These are phyloP conservation scores for Sugiyamaella boreocaroliniensis DNA, from an alignment of 805 yeast species.

Conservation along the genomic window DNA sequence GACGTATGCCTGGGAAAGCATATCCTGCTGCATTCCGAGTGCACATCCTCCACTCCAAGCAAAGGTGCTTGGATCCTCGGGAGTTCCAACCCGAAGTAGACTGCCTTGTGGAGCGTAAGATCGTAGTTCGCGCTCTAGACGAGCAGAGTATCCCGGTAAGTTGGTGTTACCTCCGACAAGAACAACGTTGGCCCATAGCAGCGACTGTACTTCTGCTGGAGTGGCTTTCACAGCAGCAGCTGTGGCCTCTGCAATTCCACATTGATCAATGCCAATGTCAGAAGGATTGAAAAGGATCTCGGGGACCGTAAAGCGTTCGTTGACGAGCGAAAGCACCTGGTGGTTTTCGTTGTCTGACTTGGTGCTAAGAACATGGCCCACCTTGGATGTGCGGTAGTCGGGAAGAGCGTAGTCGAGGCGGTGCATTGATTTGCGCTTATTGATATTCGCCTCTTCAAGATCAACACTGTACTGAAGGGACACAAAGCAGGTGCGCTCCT, in stretches of 20 bases:
- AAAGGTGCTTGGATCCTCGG: conserved; percentile 37
- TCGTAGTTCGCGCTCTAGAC: conserved; percentile 41
- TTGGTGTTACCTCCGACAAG: conserved; percentile 79
- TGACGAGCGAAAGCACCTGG: conserved; percentile 63
- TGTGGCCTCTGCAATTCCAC: conserved; percentile 68
- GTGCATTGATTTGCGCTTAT: conserved; percentile 27
- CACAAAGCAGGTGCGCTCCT: conserved; percentile 70
- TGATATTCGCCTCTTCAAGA: conserved; percentile 31
- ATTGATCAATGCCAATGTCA: conserved; percentile 65
- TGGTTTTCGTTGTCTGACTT: conserved; percentile 38
- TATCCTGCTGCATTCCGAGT: conserved; percentile 34
- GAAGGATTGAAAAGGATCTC: conserved; percentile 85
- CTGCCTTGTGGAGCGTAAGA: conserved; percentile 30
- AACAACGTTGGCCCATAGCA: conserved; percentile 71
- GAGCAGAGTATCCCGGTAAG: conserved; percentile 55
- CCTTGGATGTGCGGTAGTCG: conserved; percentile 70
- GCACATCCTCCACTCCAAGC: conserved; percentile 55
- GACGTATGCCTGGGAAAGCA: conserved; percentile 48
- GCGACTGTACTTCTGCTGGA: conserved; percentile 64
- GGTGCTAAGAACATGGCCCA: conserved; percentile 50
- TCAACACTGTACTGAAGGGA: conserved; percentile 50
- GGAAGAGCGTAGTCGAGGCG: conserved; percentile 76
- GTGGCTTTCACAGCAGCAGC: conserved; percentile 60
- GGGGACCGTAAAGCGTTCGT: conserved; percentile 84
- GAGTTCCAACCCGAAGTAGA: conserved; percentile 26